phyloP scores from a whole-genome alignment of 768 basidiomycete genomes.

The Naganishia vishniacii region DNA sequence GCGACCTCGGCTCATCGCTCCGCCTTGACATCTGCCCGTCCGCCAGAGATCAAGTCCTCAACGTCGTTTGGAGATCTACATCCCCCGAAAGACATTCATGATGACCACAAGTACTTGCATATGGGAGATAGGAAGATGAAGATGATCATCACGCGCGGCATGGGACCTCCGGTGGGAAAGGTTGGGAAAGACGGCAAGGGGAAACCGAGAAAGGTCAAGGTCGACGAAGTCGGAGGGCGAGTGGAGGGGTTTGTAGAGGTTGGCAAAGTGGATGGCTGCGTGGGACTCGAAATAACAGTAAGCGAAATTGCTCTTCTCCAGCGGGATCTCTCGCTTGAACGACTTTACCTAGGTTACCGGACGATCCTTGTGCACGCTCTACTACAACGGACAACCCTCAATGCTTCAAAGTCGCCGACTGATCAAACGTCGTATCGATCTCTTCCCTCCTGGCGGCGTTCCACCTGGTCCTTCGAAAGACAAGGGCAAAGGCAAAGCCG shows the following conservation, averaged over 20 bases:
- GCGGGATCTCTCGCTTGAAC: background rate
- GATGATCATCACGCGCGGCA: background rate
- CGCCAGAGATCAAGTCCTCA: background rate
- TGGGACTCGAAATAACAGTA: constrained; percentile 2
- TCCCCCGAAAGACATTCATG: constrained; percentile 4
- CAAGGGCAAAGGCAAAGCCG: constrained; percentile 4
- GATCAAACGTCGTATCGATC: constrained; percentile 1
- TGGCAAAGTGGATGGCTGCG: constrained; percentile 13
- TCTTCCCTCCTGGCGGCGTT: background rate
- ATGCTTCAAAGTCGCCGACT: background rate
- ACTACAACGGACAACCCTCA: constrained; percentile 20
- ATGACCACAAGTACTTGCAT: constrained; percentile 13
- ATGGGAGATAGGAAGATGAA: constrained; percentile 17
- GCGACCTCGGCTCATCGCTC: background rate
- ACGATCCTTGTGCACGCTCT: constrained; percentile 3
- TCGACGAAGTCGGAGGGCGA: constrained; percentile 1
- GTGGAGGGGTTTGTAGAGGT: constrained; percentile 12
- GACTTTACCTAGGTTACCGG: background rate
- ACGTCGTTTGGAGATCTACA: background rate
- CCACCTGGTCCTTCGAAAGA: background rate
- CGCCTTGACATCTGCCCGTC: constrained; percentile 2
- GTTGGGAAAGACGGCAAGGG: constrained; percentile 16
- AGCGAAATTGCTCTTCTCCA: background rate
- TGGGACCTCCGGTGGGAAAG: constrained; percentile 5
- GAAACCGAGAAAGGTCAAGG: constrained; percentile 5